phyloP scores from a whole-genome alignment of 2,329 filamentous ascomycete genomes.

The Penicillium sp. region DNA sequence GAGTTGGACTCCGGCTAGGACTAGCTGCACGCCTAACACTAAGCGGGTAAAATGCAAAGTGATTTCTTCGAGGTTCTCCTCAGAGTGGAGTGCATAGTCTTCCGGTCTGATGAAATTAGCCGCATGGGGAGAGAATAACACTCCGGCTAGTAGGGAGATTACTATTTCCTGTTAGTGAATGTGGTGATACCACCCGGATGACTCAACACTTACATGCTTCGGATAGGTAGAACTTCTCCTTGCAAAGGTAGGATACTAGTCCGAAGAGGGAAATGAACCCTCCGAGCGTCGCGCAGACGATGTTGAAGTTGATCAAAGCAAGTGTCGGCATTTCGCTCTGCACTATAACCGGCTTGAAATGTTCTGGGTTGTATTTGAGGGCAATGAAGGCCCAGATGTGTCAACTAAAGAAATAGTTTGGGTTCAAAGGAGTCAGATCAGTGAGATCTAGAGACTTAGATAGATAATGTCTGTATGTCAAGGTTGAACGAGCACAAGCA shows the following conservation, averaged over 20 bases:
- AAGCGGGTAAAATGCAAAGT: constrained; percentile 83
- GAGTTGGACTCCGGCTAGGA: constrained; percentile 83
- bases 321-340: constrained; percentile 58
- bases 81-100: constrained; percentile 65
- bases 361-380: background rate
- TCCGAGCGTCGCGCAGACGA: constrained; percentile 74
- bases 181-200: background rate
- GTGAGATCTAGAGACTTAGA: background rate
- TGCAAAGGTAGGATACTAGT: constrained; percentile 82
- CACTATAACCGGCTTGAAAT: constrained; percentile 4
- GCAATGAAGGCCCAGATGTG: background rate
- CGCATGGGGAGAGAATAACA: constrained; percentile 75
- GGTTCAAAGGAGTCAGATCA: background rate
- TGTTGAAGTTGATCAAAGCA: constrained; percentile 75
- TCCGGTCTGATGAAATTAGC: constrained; percentile 73
- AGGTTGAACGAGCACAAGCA: constrained; percentile 17
- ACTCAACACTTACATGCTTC: constrained; percentile 70
- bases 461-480: background rate
- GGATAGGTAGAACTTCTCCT: constrained; percentile 87
- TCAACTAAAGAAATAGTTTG: background rate
- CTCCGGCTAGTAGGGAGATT: constrained; percentile 76
- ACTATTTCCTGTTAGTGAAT: constrained; percentile 52
- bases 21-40: constrained; percentile 85
- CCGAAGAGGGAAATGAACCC: constrained; percentile 91
- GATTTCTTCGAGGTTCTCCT: constrained; percentile 64